Base-by-base conservation (phyloP, 495 filamentous ascomycete species). In the Arthonia radiata region DNA sequence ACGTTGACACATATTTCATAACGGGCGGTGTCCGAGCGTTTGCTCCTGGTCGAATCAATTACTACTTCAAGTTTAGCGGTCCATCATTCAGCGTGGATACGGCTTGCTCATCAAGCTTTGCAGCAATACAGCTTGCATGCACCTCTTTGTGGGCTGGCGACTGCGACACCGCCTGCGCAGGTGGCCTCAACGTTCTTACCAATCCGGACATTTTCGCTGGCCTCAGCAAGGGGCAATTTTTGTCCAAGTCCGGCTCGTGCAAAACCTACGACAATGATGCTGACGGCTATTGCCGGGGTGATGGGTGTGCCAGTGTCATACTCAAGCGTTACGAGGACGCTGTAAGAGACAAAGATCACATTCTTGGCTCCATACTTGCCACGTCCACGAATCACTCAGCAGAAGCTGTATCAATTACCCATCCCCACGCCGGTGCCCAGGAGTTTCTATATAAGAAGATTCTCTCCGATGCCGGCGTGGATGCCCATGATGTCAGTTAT, bases 1-100 rank as follows among this genome's bases (percentile, higher is more conserved):
- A 90, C 32, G 69, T 92, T 30, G 81, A 90, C 44, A 91, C 80
- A 1, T 92, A 91, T 44, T 91, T 70, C 50, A 91, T 90, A 41
- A 79, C 81, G 0, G 81, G 81, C 25, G 81, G 75, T 38, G 72
- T 82, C 11, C 64, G 78, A 23, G 80, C 81, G 10, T 91, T 92
- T 32, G 71, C 70, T 2, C 78, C 82, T 0, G 82, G 81, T 2
- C 62, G 81, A 17, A 82, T 92, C 42, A 90, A 86, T 38, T 73
- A 73, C 40, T 73, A 76, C 39, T 79, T 91, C 43, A 80, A 80
- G 28, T 89, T 90, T 44, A 71, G 65, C 34, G 81, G 81, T 0
- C 80, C 81, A 0, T 86, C 75, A 35, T 65, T 77, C 41, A 79
- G 66, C 37, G 60, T 89, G 18, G 82, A 93, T 41, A 90, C 82